These are phyloP conservation scores for Mycena capillaripes DNA, from an alignment of 768 basidiomycete genomes.

Conservation along the genomic window DNA sequence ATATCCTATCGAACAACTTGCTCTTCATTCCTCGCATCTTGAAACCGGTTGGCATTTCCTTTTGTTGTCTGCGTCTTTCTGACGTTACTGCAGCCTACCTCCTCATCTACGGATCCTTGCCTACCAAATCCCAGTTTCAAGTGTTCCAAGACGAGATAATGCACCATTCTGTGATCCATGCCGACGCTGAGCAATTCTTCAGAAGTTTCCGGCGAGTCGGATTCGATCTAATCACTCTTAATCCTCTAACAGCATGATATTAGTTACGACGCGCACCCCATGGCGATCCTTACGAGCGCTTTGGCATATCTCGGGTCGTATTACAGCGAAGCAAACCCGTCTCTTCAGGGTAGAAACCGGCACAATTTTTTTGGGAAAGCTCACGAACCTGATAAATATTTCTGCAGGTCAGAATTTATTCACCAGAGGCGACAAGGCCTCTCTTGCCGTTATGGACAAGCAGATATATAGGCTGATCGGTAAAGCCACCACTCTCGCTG, in stretches of 20 bases:
- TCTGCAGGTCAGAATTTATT: constrained; percentile 80
- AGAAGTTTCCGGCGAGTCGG: constrained; percentile 69
- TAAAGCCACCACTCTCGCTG: constrained; percentile 90
- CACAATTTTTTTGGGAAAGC: background rate
- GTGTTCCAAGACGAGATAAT: constrained; percentile 83
- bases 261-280: constrained; percentile 93
- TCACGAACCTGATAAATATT: background rate
- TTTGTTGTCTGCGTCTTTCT: background rate
- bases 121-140: constrained; percentile 69
- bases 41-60: constrained; percentile 66
- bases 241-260: constrained; percentile 1
- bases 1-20: constrained; percentile 94
- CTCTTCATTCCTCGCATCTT: constrained; percentile 82
- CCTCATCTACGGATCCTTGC: constrained; percentile 89
- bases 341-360: constrained; percentile 73
- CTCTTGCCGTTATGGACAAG: constrained; percentile 89
- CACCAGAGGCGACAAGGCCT: constrained; percentile 74
- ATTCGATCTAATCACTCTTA: background rate
- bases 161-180: constrained; percentile 79
- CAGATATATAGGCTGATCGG: constrained; percentile 92
- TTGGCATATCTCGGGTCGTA: constrained; percentile 92
- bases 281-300: constrained; percentile 90
- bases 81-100: constrained; percentile 70
- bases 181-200: constrained; percentile 79
- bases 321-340: constrained; percentile 91